Evolutionary conservation across 2,329 filamentous ascomycete species (phyloP), one percentile per base, ranked within the genome.

Genomic region (Paraphoma sp.): DNA sequence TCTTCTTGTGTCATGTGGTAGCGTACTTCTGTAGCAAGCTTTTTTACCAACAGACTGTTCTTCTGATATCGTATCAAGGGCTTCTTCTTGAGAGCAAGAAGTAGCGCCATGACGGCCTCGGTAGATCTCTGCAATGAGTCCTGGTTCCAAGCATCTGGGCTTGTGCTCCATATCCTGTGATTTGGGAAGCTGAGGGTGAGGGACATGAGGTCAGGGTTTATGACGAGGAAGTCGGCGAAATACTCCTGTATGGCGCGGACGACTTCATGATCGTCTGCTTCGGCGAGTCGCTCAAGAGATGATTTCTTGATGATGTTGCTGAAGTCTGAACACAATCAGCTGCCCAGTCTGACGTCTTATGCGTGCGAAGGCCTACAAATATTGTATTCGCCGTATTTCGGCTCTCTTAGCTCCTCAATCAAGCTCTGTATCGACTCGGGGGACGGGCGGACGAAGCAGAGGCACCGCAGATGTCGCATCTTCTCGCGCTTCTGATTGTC

Each of bases 261-360:
- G 36, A 99, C 92, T 78, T 99, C 96, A 72, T 99, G 93, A 67
- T 97, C 93, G 74, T 99, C 95, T 28, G 95, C 93, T 81, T 99
- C 96, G 33, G 95, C 95, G 43, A 99, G 82, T 43, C 95, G 87
- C 76, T 99, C 95, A 23, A 99, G 83, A 0, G 94, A 91, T 1
- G 95, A 98, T 79, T 99, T 99, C 78, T 96, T 96, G 72, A 95
- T 89, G 56, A 99, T 90, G 76, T 99, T 99, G 82, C 93, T 98
- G 77, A 99, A 97, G 78, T 96, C 83, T 85, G 73, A 47, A 67
- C 60, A 65, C 62, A 61, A 63, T 76, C 60, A 72, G 70, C 55
- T 16, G 36, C 12, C 4, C 28, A 23, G 10, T 36, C 30, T 30
- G 41, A 29, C 16, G 14, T 10, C 17, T n/a, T n/a, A 14, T 38